These are phyloP conservation scores for Metarhizium humberi DNA, from an alignment of 2,329 filamentous ascomycete genomes.

Conservation along the genomic window DNA sequence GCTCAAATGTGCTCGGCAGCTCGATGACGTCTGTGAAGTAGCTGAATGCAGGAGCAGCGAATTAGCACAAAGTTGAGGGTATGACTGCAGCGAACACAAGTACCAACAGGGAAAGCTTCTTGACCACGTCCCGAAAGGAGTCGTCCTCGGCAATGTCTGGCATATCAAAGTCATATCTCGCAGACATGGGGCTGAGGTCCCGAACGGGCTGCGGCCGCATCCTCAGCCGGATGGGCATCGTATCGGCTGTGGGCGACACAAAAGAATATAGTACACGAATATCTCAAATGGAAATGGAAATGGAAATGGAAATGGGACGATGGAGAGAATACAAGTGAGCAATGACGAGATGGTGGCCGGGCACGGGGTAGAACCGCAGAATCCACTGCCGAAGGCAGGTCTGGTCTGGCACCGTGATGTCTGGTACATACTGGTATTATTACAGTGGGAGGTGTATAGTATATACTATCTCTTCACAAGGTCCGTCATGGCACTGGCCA, in stretches of 20 bases:
- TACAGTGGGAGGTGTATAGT: too few species aligned
- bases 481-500: too few species aligned
- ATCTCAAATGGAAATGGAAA: too few species aligned
- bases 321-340: too few species aligned
- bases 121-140: conserved; percentile 53
- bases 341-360: too few species aligned
- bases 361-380: too few species aligned
- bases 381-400: too few species aligned
- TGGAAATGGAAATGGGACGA: too few species aligned
- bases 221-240: conserved; percentile 29
- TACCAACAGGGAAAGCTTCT: conserved; percentile 54
- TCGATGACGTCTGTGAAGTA: conserved; percentile 55
- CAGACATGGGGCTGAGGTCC: conserved; percentile 25
- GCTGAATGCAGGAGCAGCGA: conserved; percentile 23
- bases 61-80: not conserved
- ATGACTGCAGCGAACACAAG: not conserved
- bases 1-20: conserved; percentile 62
- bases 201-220: conserved; percentile 21
- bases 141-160: conserved; percentile 51
- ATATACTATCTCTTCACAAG: too few species aligned
- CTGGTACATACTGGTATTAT: too few species aligned
- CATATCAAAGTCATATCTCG: conserved; percentile 28
- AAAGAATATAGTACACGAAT: not conserved
- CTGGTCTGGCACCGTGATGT: too few species aligned
- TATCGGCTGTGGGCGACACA: not conserved